These are phyloP conservation scores for Aspergillus pseudoglaucus DNA, from an alignment of 2,329 filamentous ascomycete genomes.

Conservation along the genomic window DNA sequence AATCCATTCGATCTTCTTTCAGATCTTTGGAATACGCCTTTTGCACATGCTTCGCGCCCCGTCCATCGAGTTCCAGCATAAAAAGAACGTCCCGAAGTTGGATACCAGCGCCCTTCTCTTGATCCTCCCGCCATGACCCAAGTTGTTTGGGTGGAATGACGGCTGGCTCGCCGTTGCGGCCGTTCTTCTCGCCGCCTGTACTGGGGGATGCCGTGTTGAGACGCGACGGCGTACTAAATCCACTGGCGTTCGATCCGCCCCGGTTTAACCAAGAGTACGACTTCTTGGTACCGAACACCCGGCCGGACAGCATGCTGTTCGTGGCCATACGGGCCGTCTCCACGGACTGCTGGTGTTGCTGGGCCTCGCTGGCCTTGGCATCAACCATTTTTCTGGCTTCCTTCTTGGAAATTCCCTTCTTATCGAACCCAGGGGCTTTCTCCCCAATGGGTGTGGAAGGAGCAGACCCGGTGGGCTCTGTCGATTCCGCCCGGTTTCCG, in stretches of 20 bases:
- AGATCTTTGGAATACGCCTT: conserved; percentile 38
- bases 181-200: conserved; percentile 24
- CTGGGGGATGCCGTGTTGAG: conserved; percentile 23
- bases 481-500: conserved; percentile 48
- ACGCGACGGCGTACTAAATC: conserved; percentile 33
- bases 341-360: conserved; percentile 75
- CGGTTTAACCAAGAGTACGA: conserved; percentile 44
- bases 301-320: conserved; percentile 52
- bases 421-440: conserved; percentile 54
- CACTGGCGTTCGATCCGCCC: conserved; percentile 27
- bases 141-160: conserved; percentile 51
- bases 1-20: conserved; percentile 33
- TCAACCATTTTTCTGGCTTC: conserved; percentile 73
- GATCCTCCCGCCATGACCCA: conserved; percentile 73
- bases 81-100: conserved; percentile 78
- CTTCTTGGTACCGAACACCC: conserved; percentile 42
- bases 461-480: conserved; percentile 56
- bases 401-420: conserved; percentile 76
- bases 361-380: conserved; percentile 66
- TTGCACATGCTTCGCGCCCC: conserved; percentile 37
- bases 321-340: conserved; percentile 72
- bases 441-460: conserved; percentile 43
- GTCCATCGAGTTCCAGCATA: conserved; percentile 72
- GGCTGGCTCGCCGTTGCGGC: conserved; percentile 24
- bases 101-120: conserved; percentile 67